Evolutionary conservation across 2,329 filamentous ascomycete genomes (phyloP).

Genomic region (Fusarium succisae): DNA sequence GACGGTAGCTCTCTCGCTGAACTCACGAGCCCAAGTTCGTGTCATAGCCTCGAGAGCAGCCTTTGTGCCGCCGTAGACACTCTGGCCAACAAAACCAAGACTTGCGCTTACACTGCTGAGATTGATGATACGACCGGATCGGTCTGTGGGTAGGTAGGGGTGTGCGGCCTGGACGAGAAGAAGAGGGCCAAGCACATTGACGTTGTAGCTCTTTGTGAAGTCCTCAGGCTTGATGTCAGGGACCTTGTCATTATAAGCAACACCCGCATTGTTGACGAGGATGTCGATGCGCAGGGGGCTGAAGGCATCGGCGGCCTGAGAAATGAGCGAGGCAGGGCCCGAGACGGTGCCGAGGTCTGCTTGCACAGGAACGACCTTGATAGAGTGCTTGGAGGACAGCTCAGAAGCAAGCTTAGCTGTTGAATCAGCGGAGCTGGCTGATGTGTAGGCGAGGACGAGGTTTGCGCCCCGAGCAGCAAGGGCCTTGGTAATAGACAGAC

Average conservation of each 20-base stretch:
- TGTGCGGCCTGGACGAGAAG: slow-evolving; percentile 77
- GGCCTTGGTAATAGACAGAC: slow-evolving; percentile 36
- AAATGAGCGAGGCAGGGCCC: slow-evolving; percentile 37
- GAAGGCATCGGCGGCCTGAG: slow-evolving; percentile 38
- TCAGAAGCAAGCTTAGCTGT: slow-evolving; percentile 36
- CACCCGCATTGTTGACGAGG: slow-evolving; percentile 84
- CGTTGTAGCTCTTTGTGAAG: slow-evolving; percentile 75
- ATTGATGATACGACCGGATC: slow-evolving; percentile 66
- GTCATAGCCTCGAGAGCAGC: slow-evolving; percentile 65
- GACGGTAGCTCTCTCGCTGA: slow-evolving; percentile 60
- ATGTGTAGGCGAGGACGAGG: slow-evolving; percentile 41
- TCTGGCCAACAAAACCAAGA: slow-evolving; percentile 59
- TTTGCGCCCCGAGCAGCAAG: slow-evolving; percentile 42
- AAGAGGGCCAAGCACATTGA: slow-evolving; percentile 83
- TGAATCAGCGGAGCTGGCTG: slow-evolving; percentile 27
- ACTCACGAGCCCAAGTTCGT: slow-evolving; percentile 63
- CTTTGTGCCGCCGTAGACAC: slow-evolving; percentile 64
- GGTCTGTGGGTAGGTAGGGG: slow-evolving; percentile 75
- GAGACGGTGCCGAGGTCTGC: slow-evolving; percentile 57
- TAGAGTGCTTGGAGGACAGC: slow-evolving; percentile 57
- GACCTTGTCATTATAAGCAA: slow-evolving; percentile 69
- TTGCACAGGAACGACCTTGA: slow-evolving; percentile 70
- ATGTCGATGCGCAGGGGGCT: slow-evolving; percentile 61
- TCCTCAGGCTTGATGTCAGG: slow-evolving; percentile 68
- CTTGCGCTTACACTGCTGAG: slow-evolving; percentile 60